Base-by-base conservation (phyloP, 2,329 filamentous ascomycete species). In the Plectosphaerella cucumerina region DNA sequence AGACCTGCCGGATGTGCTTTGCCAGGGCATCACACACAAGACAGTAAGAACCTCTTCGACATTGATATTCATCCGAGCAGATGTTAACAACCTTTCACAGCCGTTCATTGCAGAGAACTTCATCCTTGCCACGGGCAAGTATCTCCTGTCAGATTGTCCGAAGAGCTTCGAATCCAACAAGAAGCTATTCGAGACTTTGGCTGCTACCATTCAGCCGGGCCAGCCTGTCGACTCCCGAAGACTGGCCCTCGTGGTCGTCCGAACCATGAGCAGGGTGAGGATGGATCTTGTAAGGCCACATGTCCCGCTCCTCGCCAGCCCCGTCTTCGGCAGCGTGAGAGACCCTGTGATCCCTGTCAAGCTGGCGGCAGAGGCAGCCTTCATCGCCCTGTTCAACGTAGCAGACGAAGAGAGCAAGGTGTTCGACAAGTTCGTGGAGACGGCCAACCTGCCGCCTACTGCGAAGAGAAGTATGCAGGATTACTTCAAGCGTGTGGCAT, bases 321-420 rank as follows among this genome's bases (percentile, higher is more conserved):
- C 91, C 2, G 81, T 97, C 43, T 99, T 99, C 67, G 85, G 89
- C 41, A 88, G 89, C 49, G 94, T 99, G 23, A 85, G 95, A 52
- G 94, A 99, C 67, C 78, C 85, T 10, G 85, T 97, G 6, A 97
- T 99, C 56, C 95, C 95, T 1, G 87, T 99, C 64, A 99, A 99
- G 71, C 78, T 99, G 23, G 87, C 93, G 0, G 93, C 94, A 2
- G 94, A 99, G 71, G 93, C 92, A 12, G 91, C 93, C 1, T 97
- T 99, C 70, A 80, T 99, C 50, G 84, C 90, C 47, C 78, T 97
- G 5, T 97, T 99, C 73, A 85, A 83, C 42, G 92, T 97, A 1
- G 90, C 92, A 1, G 90, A 96, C 43, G 87, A 92, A 56, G 94
- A 97, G 64, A 80, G 77, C 53, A 85, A 82, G 56, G 84, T 97